Conservation (phyloP, 805 yeast genomes). For the Kazachstania viticola region DNA sequence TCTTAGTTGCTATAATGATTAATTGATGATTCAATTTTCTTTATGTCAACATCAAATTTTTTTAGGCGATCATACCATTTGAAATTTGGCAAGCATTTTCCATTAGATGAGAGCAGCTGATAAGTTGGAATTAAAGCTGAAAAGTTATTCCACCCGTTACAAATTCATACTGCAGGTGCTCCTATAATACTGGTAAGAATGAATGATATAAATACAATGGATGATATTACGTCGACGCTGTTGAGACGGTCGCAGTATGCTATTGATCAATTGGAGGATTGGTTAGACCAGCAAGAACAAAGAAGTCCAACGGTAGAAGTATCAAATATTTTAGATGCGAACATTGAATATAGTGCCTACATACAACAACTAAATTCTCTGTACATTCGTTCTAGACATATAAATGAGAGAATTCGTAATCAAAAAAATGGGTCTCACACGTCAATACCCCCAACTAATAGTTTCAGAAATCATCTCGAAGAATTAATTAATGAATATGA, state of each 20-base stretch:
- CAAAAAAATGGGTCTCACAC: no score
- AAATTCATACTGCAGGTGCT: no score
- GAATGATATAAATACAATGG: neutral
- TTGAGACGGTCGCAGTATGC: slow-evolving; percentile 23
- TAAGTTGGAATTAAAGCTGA: neutral
- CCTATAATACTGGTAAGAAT: neutral
- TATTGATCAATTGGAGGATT: slow-evolving; percentile 19
- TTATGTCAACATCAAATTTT: no score
- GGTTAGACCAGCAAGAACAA: slow-evolving; percentile 18
- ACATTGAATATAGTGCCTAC: neutral
- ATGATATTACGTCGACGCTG: slow-evolving; percentile 17
- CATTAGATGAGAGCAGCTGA: neutral
- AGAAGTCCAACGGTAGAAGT: neutral
- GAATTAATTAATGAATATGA: slow-evolving; percentile 19
- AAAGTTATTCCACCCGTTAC: no score
- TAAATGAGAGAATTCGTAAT: slow-evolving; percentile 11
- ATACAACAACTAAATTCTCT: slow-evolving; percentile 21
- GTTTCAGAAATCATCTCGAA: slow-evolving; percentile 10
- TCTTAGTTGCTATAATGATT: no score
- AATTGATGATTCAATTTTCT: no score
- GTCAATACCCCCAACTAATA: neutral
- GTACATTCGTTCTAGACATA: slow-evolving; percentile 15
- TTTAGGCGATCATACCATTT: neutral
- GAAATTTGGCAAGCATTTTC: neutral
- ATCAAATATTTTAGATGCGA: slow-evolving; percentile 1